Percentiles rank a stretch among this genome's conserved stretches.
Conservation (phyloP, 805 yeast species). For the Suhomyces sp. region DNA sequence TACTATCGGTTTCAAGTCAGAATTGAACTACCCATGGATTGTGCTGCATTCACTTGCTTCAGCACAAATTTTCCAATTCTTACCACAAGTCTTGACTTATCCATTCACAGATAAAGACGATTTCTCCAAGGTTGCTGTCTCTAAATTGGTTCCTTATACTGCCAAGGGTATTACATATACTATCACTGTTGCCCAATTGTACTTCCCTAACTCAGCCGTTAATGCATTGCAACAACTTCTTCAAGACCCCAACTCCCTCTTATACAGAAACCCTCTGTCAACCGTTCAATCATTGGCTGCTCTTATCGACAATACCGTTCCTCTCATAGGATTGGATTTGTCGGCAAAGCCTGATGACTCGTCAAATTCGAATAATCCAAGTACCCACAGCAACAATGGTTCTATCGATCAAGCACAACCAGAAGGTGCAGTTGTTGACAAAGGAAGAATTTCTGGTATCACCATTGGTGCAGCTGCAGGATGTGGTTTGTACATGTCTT, state of each 20-base stretch:
- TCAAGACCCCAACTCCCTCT: constrained; percentile 48
- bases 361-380: constrained; percentile 6
- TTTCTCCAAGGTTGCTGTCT: constrained; percentile 53
- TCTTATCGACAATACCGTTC: constrained; percentile 72
- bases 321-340: constrained; percentile 46
- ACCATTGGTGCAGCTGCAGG: constrained; percentile 85
- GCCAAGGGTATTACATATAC: constrained; percentile 55
- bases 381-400: constrained; percentile 24
- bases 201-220: constrained; percentile 63
- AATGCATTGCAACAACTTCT: constrained; percentile 50
- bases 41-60: constrained; percentile 70
- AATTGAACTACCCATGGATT: constrained; percentile 82
- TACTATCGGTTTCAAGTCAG: constrained; percentile 74
- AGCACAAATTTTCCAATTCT: constrained; percentile 80
- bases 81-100: constrained; percentile 68
- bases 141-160: constrained; percentile 73
- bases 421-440: constrained; percentile 15
- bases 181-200: constrained; percentile 85
- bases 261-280: constrained; percentile 60
- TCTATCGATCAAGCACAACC: constrained; percentile 31
- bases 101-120: constrained; percentile 49
- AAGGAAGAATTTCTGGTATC: constrained; percentile 65
- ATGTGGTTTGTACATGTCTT: constrained; percentile 60
- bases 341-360: constrained; percentile 12
- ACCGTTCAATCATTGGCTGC: constrained; percentile 58